phyloP scores from a whole-genome alignment of 305 asterid species.

The Stenogyne calaminthoides region DNA sequence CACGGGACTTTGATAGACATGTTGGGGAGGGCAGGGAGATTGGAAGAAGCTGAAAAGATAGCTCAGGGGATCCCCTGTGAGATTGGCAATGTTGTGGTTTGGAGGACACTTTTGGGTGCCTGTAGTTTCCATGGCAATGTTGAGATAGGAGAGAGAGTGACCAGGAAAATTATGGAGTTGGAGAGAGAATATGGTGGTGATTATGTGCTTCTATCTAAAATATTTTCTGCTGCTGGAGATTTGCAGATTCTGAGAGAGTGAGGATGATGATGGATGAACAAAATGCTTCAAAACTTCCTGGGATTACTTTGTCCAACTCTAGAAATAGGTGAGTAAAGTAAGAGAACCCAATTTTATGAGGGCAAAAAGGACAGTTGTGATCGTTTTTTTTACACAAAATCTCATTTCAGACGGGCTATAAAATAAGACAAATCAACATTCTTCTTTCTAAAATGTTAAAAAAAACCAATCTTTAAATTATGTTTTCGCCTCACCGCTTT shows the following conservation, averaged over 20 bases:
- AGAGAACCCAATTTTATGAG: no score
- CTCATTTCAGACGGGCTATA: no score
- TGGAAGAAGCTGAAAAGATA: conserved; percentile 81
- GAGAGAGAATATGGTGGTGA: conserved; percentile 77
- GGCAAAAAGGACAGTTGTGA: no score
- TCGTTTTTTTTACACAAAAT: no score
- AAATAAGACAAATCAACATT: no score
- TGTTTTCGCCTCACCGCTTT: no score
- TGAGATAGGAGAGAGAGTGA: conserved; percentile 70
- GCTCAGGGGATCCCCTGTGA: conserved; percentile 51
- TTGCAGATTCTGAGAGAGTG: conserved; percentile 69
- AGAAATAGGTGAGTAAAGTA: not conserved
- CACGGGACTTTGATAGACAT: conserved; percentile 68
- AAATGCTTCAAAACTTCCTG: conserved; percentile 59
- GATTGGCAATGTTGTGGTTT: conserved; percentile 54
- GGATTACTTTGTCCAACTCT: conserved; percentile 37
- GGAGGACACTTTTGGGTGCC: conserved; percentile 89
- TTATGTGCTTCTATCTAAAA: conserved; percentile 78
- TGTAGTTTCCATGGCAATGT: conserved; percentile 77
- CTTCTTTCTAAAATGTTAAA: no score
- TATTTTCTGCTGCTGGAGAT: conserved; percentile 64
- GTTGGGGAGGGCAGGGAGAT: conserved; percentile 87
- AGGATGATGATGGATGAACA: conserved; percentile 58
- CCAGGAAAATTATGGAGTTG: conserved; percentile 55
- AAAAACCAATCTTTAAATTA: no score